Percentiles rank a stretch among this genome's conserved stretches.
phyloP scores from a whole-genome alignment of 1,284 basidiomycete species.

The Ceratobasidium sp. region DNA sequence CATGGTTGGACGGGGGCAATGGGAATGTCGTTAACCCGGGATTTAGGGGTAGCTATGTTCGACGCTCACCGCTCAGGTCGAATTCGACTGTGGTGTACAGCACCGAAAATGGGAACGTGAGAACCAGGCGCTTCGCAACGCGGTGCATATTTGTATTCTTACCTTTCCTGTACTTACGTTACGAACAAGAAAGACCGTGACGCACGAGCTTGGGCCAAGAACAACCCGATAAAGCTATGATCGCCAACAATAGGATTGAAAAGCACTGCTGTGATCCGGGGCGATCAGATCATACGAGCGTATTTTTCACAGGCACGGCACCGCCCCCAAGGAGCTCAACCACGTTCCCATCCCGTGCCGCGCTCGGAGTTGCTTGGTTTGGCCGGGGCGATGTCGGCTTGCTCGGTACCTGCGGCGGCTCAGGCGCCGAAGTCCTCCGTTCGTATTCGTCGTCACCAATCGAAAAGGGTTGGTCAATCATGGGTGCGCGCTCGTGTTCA shows the following conservation, averaged over 20 bases:
- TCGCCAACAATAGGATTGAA: conserved; percentile 1
- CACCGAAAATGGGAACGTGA: neutral
- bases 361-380: neutral
- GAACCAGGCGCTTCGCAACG: neutral
- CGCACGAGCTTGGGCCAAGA: neutral
- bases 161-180: too few relatives aligned
- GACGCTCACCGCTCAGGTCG: too few relatives aligned
- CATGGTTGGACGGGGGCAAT: too few relatives aligned
- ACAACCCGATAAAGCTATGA: neutral
- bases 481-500: conserved; percentile 33
- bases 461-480: conserved; percentile 29
- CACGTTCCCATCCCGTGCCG: neutral
- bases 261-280: neutral
- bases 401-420: conserved; percentile 33
- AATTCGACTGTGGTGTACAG: neutral
- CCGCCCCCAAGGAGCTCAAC: neutral
- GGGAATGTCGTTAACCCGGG: too few relatives aligned
- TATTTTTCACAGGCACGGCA: neutral
- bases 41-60: too few relatives aligned
- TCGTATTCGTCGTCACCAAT: conserved; percentile 42
- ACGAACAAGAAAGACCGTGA: neutral
- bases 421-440: conserved; percentile 21
- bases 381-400: conserved; percentile 29
- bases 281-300: neutral
- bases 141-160: neutral